Conservation (phyloP, 2,329 filamentous ascomycete genomes). For the Trichoderma sp. region DNA sequence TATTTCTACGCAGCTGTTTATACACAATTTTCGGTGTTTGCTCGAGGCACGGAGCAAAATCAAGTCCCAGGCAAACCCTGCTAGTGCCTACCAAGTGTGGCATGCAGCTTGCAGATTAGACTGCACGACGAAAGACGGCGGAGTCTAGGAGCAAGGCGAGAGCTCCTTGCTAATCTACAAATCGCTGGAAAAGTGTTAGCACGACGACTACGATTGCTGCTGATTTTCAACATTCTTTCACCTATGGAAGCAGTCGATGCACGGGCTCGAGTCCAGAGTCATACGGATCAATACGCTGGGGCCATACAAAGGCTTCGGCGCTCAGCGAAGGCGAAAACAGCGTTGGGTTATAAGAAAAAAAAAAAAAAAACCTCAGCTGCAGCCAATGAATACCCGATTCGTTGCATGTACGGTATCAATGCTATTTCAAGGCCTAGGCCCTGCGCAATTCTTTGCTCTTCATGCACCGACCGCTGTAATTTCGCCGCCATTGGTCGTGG, state of each 20-base stretch:
- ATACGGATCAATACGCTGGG: background rate
- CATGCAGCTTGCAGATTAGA: conserved; percentile 21
- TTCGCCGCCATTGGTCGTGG: background rate
- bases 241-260: background rate
- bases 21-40: background rate
- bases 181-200: background rate
- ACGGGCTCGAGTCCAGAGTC: background rate
- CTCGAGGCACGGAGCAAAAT: background rate
- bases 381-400: background rate
- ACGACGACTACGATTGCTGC: background rate
- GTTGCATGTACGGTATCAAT: too few species aligned
- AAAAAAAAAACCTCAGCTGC: background rate
- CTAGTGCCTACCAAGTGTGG: conserved; percentile 9
- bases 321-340: background rate
- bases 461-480: background rate
- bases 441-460: background rate
- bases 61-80: conserved; percentile 10
- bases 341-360: too few species aligned
- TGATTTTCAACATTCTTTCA: background rate
- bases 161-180: conserved; percentile 9
- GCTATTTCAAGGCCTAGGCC: background rate
- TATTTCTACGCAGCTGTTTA: background rate
- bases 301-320: background rate
- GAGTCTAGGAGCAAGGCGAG: conserved; percentile 15
- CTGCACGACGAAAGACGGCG: conserved; percentile 16